phyloP scores from a whole-genome alignment of 257 asterid species.

The Salvia hispanica region DNA sequence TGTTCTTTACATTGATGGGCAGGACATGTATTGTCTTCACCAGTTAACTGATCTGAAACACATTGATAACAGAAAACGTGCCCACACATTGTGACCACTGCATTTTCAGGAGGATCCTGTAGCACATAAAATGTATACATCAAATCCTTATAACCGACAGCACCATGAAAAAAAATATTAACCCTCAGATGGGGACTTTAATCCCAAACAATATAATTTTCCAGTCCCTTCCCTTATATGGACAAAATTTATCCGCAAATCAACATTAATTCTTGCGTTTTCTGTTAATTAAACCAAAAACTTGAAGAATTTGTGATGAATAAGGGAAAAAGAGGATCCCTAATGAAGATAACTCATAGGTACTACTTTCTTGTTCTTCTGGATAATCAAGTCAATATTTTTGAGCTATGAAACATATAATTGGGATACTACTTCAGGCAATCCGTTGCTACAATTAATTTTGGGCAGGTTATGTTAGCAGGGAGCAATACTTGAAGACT shows the following conservation, averaged over 20 bases:
- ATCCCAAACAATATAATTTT: conserved; percentile 9
- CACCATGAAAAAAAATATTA: conserved; percentile 5
- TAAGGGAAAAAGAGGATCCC: conserved; percentile 1
- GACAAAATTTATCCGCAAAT: background rate
- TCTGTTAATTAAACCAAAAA: background rate
- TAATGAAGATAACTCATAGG: background rate
- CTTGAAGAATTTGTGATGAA: background rate
- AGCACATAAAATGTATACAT: conserved; percentile 30
- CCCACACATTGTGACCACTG: conserved; percentile 89
- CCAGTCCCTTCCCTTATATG: conserved; percentile 15
- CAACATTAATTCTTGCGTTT: background rate
- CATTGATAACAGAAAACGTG: conserved; percentile 97
- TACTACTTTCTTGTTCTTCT: conserved; percentile 5
- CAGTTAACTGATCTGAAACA: conserved; percentile 76
- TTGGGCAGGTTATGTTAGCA: background rate
- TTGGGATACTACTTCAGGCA: background rate
- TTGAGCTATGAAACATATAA: conserved; percentile 1
- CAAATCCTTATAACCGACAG: conserved; percentile 24
- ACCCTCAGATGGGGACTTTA: background rate
- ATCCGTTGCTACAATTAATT: background rate
- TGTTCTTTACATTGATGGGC: conserved; percentile 80
- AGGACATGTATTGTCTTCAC: conserved; percentile 91
- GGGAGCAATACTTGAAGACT: background rate
- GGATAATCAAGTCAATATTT: background rate
- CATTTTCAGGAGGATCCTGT: conserved; percentile 99